phyloP scores from a whole-genome alignment of 2,329 filamentous ascomycete species.

The Botrytis paeoniae region DNA sequence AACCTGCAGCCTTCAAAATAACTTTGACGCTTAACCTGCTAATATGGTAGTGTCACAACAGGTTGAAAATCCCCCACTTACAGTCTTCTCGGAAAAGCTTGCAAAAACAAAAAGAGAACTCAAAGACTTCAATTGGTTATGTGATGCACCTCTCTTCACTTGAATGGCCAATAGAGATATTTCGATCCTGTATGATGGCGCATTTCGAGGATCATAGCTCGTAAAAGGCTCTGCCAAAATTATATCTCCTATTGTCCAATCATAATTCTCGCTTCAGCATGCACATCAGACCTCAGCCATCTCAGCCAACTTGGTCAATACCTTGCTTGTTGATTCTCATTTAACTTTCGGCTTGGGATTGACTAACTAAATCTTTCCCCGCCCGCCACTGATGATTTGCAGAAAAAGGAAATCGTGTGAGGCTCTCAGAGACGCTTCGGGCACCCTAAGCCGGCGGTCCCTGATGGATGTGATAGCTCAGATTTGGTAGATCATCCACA shows the following conservation, averaged over 20 bases:
- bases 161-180: background rate
- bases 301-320: background rate
- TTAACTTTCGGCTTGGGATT: background rate
- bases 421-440: conserved; percentile 18
- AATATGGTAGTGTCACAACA: conserved; percentile 12
- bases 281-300: conserved; percentile 14
- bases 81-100: conserved; percentile 1
- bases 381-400: conserved; percentile 18
- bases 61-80: conserved; percentile 10
- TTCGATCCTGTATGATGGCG: conserved; percentile 5
- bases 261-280: conserved; percentile 6
- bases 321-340: background rate
- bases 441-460: conserved; percentile 15
- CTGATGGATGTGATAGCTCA: conserved; percentile 22
- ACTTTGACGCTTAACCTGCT: background rate
- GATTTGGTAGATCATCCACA: conserved; percentile 19
- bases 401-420: conserved; percentile 14
- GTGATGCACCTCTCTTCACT: background rate
- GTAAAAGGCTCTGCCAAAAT: background rate
- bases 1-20: background rate
- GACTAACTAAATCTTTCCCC: conserved; percentile 5
- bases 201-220: conserved; percentile 11
- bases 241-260: conserved; percentile 11
- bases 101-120: background rate
- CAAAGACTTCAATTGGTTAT: background rate